Percentiles rank a stretch among this genome's conserved stretches.
These are phyloP conservation scores for Oryza glaberrima DNA, from an alignment of 176 grass and related monocot species.

Conservation along the genomic window DNA sequence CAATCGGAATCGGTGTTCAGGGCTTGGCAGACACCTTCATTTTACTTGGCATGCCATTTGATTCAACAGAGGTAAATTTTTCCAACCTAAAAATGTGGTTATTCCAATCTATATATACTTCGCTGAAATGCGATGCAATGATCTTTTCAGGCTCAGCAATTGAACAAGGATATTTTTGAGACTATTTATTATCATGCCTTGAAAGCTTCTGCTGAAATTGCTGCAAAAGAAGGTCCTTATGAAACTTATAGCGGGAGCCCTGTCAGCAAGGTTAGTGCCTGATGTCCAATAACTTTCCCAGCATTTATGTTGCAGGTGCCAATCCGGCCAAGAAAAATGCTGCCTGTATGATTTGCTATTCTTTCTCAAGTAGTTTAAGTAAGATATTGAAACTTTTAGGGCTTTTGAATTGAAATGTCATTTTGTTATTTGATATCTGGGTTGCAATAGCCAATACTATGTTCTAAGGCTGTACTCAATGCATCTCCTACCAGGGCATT, in stretches of 20 bases:
- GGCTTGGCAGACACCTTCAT: slow-evolving; percentile 78
- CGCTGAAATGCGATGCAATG: background rate
- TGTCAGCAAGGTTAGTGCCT: slow-evolving; percentile 60
- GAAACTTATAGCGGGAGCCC: slow-evolving; percentile 72
- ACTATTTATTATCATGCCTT: slow-evolving; percentile 79
- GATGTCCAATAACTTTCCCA: background rate
- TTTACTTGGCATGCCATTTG: slow-evolving; percentile 86
- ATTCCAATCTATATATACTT: slow-evolving; percentile 20
- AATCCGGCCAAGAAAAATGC: background rate
- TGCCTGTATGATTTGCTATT: slow-evolving; percentile 12
- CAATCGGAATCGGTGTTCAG: slow-evolving; percentile 80
- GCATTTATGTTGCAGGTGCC: background rate
- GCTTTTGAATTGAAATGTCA: background rate
- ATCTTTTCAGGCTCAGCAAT: slow-evolving; percentile 56
- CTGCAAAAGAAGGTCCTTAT: slow-evolving; percentile 66
- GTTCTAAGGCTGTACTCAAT: background rate
- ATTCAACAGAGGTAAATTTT: slow-evolving; percentile 62
- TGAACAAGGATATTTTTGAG: slow-evolving; percentile 83
- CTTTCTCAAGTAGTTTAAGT: background rate
- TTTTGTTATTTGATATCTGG: background rate
- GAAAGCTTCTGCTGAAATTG: slow-evolving; percentile 69
- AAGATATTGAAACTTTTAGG: background rate
- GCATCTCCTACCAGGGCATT: slow-evolving; percentile 55
- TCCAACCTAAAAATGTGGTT: background rate
- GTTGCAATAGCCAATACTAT: background rate